Evolutionary conservation across 78 protist genomes (phyloP).

Genomic region (Planoprotostelium fungivorum): DNA sequence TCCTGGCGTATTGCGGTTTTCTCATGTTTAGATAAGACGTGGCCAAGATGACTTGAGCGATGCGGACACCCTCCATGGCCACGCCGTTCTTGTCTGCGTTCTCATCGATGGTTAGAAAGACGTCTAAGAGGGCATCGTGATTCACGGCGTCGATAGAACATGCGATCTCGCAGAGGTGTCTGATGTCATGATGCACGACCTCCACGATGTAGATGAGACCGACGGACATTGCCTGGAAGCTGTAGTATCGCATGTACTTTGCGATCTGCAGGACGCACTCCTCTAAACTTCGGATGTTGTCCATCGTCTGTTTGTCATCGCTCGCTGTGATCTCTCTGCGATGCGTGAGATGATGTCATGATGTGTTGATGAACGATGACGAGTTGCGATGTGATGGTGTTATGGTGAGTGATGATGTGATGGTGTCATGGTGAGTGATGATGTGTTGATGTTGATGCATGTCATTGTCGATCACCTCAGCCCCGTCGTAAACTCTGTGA

Average conservation of each 20-base stretch:
- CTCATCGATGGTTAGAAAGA: not conserved
- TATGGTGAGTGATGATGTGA: too few relatives aligned
- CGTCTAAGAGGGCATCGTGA: not conserved
- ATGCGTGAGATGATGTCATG: too few relatives aligned
- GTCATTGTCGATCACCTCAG: not conserved
- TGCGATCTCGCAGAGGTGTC: constrained; percentile 11
- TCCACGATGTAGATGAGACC: not conserved
- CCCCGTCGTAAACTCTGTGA: not conserved
- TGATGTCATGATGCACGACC: constrained; percentile 5
- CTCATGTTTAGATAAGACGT: not conserved
- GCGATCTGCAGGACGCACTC: constrained; percentile 7
- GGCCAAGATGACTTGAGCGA: not conserved
- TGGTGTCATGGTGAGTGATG: not conserved
- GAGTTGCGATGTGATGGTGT: too few relatives aligned
- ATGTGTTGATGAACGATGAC: too few relatives aligned
- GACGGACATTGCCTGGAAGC: not conserved
- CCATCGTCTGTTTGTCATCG: not conserved
- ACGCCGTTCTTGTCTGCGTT: not conserved
- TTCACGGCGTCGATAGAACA: not conserved
- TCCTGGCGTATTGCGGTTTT: not conserved
- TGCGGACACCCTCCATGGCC: not conserved
- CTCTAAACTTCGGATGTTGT: not conserved
- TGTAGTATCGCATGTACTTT: constrained; percentile 10
- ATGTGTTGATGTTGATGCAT: not conserved
- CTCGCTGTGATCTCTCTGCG: not conserved